Conservation (phyloP, 208 protist genomes). For the Crithidia bombi region DNA sequence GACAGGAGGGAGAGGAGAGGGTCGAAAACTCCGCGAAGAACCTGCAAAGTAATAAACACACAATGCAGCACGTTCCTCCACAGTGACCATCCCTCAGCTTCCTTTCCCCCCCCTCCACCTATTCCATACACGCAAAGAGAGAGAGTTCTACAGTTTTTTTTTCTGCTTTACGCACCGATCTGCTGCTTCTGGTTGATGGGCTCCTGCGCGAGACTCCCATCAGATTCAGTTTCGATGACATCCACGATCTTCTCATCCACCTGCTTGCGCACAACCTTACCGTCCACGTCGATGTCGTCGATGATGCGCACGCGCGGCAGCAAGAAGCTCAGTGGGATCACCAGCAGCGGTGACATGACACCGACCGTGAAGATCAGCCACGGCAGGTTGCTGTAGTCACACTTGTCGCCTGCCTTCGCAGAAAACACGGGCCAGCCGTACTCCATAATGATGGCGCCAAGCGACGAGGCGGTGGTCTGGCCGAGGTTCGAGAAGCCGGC, state of each 20-base stretch:
- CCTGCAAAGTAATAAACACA: no score
- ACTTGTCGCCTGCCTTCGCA: slow-evolving; percentile 42
- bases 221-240: slow-evolving; percentile 1
- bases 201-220: slow-evolving; percentile 1
- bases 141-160: no score
- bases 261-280: slow-evolving; percentile 27
- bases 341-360: slow-evolving; percentile 14
- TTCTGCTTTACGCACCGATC: no score
- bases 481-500: slow-evolving; percentile 87
- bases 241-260: slow-evolving; percentile 24
- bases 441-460: slow-evolving; percentile 70
- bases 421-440: slow-evolving; percentile 52
- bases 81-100: no score
- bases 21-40: no score
- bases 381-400: slow-evolving; percentile 66
- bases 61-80: no score
- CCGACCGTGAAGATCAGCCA: slow-evolving; percentile 15
- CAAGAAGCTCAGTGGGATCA: slow-evolving; percentile 17
- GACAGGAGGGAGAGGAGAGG: no score
- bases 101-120: no score
- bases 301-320: slow-evolving; percentile 19
- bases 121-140: no score
- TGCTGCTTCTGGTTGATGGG: background rate
- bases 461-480: slow-evolving; percentile 40
- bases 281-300: slow-evolving; percentile 48